phyloP scores from a whole-genome alignment of 2,329 filamentous ascomycete genomes.

The Colletotrichum spaethianum region DNA sequence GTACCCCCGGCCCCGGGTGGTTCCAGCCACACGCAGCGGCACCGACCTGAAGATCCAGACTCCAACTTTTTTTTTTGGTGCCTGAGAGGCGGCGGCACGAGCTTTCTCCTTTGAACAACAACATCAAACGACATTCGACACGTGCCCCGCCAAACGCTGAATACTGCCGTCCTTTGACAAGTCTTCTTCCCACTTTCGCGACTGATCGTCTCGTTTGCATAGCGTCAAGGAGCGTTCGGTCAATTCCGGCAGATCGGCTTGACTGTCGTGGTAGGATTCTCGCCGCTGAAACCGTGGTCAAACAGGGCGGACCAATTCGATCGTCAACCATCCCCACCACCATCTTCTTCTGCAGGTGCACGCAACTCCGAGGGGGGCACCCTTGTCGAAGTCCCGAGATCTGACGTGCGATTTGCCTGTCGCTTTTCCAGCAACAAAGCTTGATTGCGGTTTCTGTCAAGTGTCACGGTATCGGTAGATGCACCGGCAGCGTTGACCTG shows the following conservation, averaged over 20 bases:
- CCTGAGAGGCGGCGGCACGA: slow-evolving; percentile 3
- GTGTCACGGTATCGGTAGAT: too few species aligned
- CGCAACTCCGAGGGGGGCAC: neutral
- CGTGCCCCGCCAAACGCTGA: too few species aligned
- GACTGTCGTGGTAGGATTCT: slow-evolving; percentile 21
- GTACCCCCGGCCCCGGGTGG: slow-evolving; percentile 31
- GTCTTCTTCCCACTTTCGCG: neutral
- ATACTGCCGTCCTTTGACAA: neutral
- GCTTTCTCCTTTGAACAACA: neutral
- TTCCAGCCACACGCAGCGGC: slow-evolving; percentile 24
- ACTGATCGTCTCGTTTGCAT: neutral
- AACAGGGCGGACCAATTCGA: slow-evolving; percentile 21
- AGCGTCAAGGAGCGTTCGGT: neutral
- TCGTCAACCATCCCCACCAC: neutral
- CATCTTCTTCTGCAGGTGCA: neutral
- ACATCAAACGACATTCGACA: neutral
- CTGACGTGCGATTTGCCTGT: neutral
- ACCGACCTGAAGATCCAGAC: slow-evolving; percentile 5
- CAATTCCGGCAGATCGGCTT: slow-evolving; percentile 24
- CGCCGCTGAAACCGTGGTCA: slow-evolving; percentile 38
- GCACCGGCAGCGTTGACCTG: neutral
- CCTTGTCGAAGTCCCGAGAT: neutral
- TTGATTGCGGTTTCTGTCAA: neutral
- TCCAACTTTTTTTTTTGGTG: slow-evolving; percentile 19
- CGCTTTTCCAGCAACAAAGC: neutral